Conservation (phyloP, 495 filamentous ascomycete genomes). For the Xylaria bambusicola region DNA sequence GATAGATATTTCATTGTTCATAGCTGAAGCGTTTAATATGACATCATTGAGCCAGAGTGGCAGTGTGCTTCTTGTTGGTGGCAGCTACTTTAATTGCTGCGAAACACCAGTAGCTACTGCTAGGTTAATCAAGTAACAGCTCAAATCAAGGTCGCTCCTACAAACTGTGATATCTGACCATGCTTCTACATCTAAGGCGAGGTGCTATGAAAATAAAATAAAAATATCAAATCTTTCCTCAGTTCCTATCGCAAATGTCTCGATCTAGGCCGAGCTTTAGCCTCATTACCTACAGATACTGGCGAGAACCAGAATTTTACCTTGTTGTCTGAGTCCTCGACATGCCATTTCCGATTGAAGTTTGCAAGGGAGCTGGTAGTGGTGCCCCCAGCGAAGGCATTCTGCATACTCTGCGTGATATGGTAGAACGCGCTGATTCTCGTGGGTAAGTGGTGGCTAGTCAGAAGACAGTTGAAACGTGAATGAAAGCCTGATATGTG, state of each 20-base stretch:
- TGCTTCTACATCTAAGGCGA: too few species aligned
- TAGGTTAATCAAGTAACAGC: too few species aligned
- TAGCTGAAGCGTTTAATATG: too few species aligned
- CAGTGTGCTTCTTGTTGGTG: too few species aligned
- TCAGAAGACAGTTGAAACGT: background rate
- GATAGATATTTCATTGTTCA: too few species aligned
- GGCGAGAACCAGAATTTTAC: background rate
- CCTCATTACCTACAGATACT: background rate
- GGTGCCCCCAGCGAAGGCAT: background rate
- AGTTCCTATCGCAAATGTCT: background rate
- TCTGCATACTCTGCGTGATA: constrained; percentile 8
- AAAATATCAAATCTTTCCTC: background rate
- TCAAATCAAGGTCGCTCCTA: too few species aligned
- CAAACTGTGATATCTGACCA: too few species aligned
- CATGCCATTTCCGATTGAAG: background rate
- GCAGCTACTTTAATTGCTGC: background rate
- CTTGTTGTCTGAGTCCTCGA: background rate
- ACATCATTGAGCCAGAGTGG: too few species aligned
- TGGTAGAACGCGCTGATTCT: constrained; percentile 9
- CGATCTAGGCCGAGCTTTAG: background rate
- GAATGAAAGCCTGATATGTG: background rate
- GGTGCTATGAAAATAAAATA: too few species aligned
- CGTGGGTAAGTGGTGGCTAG: constrained; percentile 8
- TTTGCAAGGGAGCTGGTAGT: background rate
- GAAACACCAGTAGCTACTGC: too few species aligned